Conservation (phyloP, 352 stramenopile species). For the Phytophthora podocarpi region DNA sequence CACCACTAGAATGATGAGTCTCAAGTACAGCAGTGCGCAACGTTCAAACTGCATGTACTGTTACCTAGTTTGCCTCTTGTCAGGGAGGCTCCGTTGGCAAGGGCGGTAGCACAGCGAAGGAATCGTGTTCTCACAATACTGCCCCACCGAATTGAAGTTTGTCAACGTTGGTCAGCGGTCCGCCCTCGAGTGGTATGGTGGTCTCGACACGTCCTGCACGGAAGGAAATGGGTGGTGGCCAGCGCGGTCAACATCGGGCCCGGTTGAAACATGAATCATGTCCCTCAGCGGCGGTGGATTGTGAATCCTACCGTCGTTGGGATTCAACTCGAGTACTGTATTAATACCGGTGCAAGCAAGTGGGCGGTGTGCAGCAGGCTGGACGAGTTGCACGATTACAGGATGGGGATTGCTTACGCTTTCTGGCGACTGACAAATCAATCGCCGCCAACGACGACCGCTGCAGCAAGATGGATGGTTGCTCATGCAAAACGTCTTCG, state of each 20-base stretch:
- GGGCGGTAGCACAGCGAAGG: too few relatives aligned
- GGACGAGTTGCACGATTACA: background rate
- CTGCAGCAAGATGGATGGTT: too few relatives aligned
- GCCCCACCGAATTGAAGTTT: conserved; percentile 16
- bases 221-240: conserved; percentile 6
- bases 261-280: conserved; percentile 29
- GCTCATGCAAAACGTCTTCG: too few relatives aligned
- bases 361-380: background rate
- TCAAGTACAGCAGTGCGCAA: too few relatives aligned
- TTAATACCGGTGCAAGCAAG: background rate
- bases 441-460: background rate
- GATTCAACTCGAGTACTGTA: background rate
- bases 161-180: conserved; percentile 9
- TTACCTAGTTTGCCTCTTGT: too few relatives aligned
- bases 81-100: too few relatives aligned
- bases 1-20: too few relatives aligned
- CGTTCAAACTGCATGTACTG: too few relatives aligned
- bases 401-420: conserved; percentile 4
- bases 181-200: background rate
- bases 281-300: conserved; percentile 16
- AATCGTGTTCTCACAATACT: too few relatives aligned
- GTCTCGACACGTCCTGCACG: too few relatives aligned
- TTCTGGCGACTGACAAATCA: background rate
- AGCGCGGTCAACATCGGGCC: background rate
- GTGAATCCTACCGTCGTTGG: too few relatives aligned